A percentile compares a stretch with the other conserved stretches of the same genome.
phyloP scores from a whole-genome alignment of 257 asterid species.

The Solanum lycopersicoides region DNA sequence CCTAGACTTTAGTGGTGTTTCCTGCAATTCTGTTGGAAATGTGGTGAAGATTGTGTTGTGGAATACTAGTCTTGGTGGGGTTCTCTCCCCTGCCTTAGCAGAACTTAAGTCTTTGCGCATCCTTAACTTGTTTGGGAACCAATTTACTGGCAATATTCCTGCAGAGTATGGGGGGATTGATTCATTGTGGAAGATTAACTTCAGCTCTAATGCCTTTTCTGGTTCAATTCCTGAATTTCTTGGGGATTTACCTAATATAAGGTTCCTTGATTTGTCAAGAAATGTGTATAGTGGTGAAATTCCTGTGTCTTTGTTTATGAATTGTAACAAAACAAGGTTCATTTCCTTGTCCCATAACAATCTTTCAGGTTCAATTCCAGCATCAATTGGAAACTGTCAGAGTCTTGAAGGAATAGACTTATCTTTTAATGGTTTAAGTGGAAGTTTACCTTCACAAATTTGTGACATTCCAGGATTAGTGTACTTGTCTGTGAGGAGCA shows the following conservation, averaged over 20 bases:
- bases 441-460: conserved; percentile 50
- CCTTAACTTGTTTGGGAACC: conserved; percentile 70
- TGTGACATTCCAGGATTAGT: conserved; percentile 46
- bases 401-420: conserved; percentile 89
- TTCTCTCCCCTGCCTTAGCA: conserved; percentile 56
- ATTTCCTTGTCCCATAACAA: conserved; percentile 63
- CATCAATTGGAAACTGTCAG: conserved; percentile 48
- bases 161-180: conserved; percentile 52
- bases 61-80: conserved; percentile 76
- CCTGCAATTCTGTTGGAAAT: conserved; percentile 69
- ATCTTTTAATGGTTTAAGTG: conserved; percentile 58
- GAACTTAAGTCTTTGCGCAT: conserved; percentile 62
- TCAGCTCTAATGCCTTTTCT: conserved; percentile 86
- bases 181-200: conserved; percentile 74
- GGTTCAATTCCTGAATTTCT: conserved; percentile 82
- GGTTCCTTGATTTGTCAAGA: conserved; percentile 86
- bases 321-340: conserved; percentile 51
- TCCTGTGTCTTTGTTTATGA: conserved; percentile 67
- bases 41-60: conserved; percentile 75
- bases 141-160: conserved; percentile 65
- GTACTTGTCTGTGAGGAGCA: conserved; percentile 71
- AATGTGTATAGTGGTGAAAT: conserved; percentile 58
- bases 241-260: conserved; percentile 62
- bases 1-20: conserved; percentile 53
- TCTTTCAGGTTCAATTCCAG: conserved; percentile 74